phyloP scores from a whole-genome alignment of 352 stramenopile genomes.

The Pilasporangium apinafurcum region DNA sequence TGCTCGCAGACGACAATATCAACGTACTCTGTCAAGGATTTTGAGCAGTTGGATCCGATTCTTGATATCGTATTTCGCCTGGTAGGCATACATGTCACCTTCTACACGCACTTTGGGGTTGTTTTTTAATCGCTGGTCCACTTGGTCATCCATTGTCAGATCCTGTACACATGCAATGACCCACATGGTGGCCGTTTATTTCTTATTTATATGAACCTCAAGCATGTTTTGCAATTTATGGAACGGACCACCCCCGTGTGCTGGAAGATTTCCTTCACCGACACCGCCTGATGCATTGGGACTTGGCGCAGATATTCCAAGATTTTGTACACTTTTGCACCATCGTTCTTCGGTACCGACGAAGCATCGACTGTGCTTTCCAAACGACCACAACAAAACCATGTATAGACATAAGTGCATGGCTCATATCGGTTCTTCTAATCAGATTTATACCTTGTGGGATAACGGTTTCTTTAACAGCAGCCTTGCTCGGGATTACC shows the following conservation, averaged over 20 bases:
- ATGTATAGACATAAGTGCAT: background rate
- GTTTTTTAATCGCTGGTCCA: conserved; percentile 80
- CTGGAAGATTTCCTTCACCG: conserved; percentile 69
- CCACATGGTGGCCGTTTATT: too few species aligned
- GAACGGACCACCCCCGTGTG: conserved; percentile 77
- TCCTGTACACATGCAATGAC: conserved; percentile 25
- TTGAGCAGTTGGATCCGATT: conserved; percentile 71
- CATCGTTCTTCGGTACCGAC: conserved; percentile 78
- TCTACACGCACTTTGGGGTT: conserved; percentile 81
- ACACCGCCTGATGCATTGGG: conserved; percentile 69
- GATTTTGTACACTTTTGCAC: conserved; percentile 85
- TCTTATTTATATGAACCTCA: too few species aligned
- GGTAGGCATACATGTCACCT: conserved; percentile 76
- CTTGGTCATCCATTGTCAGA: conserved; percentile 75
- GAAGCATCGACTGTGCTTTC: conserved; percentile 56
- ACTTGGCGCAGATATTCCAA: conserved; percentile 81
- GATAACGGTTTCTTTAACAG: conserved; percentile 45
- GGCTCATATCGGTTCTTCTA: too few species aligned
- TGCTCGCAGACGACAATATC: background rate
- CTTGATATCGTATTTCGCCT: conserved; percentile 88
- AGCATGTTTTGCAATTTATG: too few species aligned
- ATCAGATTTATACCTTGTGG: conserved; percentile 38
- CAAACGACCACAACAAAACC: background rate
- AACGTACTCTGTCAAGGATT: conserved; percentile 65
- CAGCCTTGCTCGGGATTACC: conserved; percentile 41